Base-by-base conservation (phyloP, 768 basidiomycete genomes). In the Lenzites betulinus region DNA sequence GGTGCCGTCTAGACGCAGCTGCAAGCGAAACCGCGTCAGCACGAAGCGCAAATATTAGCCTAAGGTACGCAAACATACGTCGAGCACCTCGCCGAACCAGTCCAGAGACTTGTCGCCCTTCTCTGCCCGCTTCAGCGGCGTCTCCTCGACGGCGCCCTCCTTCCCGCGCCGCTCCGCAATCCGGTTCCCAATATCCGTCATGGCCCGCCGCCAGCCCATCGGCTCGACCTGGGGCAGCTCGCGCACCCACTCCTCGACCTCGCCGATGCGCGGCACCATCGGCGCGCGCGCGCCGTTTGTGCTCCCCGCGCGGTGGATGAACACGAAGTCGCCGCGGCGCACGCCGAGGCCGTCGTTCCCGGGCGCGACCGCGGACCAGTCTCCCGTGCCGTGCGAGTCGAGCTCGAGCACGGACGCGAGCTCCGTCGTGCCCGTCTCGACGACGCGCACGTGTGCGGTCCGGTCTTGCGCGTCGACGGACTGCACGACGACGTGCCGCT, bases 31-130 rank as follows among this genome's bases (percentile, higher is more conserved):
- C 62, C 28, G 6, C 30, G 30, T 33, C 30, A 33, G 30, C 4
- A 33, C 30, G 30, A 33, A 55, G 61, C 38, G 36, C 8, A 22
- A 22, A 39, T n/a, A 42, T 22, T 33, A 30, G 20, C 15, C 36
- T 26, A 58, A 26, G 18, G 9, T 50, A 61, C 7, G 18, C 25
- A 16, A 2, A 73, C 84, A 51, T 74, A 85, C 93, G 71, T 81
- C 83, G 30, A 82, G 83, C 18, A 97, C 93, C 76, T 96, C 92
- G 23, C 95, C 95, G 55, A 92, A 85, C 95, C 95, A 98, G 46
- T 79, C 75, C 23, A 92, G 69, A 47, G 75, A 70, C 8, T 72
- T 69, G 65, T 81, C 80, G 52, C 72, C 75, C 33, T 62, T 63
- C 26, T 64, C 63, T 38, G 82, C 80, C 53, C 79, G 74, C 53